phyloP scores from a whole-genome alignment of 148 eudicot species.

The Camellia japonica region DNA sequence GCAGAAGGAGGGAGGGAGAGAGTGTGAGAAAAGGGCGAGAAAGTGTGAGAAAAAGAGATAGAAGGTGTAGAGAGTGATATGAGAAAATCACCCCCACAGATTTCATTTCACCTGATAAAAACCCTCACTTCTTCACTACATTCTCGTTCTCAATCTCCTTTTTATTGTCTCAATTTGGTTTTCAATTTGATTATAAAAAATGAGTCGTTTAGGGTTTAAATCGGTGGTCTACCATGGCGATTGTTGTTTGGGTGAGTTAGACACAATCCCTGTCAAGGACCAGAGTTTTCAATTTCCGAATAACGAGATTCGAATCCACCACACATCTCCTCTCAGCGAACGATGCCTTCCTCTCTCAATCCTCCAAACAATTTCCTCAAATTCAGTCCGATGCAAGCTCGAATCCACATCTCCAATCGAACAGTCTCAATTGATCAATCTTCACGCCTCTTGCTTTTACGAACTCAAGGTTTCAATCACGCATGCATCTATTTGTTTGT shows the following conservation, averaged over 20 bases:
- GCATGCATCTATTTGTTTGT: not conserved
- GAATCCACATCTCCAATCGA: conserved; percentile 46
- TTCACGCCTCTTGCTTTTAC: conserved; percentile 66
- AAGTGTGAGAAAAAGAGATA: conserved; percentile 8
- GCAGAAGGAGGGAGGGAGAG: conserved; percentile 21
- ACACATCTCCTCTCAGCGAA: conserved; percentile 51
- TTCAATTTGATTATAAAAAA: conserved; percentile 8
- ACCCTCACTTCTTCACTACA: not conserved
- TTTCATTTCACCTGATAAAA: not conserved
- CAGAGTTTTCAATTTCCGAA: conserved; percentile 59
- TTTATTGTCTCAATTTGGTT: not conserved
- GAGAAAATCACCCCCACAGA: not conserved
- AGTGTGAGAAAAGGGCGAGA: not conserved
- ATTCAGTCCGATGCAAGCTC: conserved; percentile 70
- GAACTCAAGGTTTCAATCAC: conserved; percentile 54
- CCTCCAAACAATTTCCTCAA: conserved; percentile 62
- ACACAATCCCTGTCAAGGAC: conserved; percentile 41
- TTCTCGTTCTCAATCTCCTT: not conserved
- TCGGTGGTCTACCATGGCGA: conserved; percentile 66
- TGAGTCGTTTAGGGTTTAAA: conserved; percentile 70
- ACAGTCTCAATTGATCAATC: conserved; percentile 44
- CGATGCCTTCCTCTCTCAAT: conserved; percentile 73
- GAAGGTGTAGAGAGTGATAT: not conserved
- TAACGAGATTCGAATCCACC: conserved; percentile 74
- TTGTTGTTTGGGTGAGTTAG: conserved; percentile 51